phyloP scores from a whole-genome alignment of 805 yeast species.

The Jamesozyma lodderae region DNA sequence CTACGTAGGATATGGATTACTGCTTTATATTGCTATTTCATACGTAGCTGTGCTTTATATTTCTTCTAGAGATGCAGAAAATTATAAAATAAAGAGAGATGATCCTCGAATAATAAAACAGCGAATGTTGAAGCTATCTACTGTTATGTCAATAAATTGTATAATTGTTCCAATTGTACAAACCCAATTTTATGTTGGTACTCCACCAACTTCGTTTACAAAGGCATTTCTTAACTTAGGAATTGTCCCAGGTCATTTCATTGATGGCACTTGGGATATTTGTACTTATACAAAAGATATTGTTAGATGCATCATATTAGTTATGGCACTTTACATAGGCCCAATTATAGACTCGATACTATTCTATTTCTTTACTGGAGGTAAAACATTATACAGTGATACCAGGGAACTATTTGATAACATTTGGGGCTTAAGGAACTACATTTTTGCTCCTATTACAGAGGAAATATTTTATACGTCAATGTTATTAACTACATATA shows the following conservation, averaged over 20 bases:
- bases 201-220: slow-evolving; percentile 4
- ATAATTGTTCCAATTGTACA: slow-evolving; percentile 15
- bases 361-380: slow-evolving; percentile 14
- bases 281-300: slow-evolving; percentile 9
- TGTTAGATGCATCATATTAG: slow-evolving; percentile 9
- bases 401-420: slow-evolving; percentile 13
- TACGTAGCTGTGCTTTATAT: slow-evolving; percentile 23
- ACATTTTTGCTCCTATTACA: slow-evolving; percentile 28
- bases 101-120: slow-evolving; percentile 24
- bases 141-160: slow-evolving; percentile 13
- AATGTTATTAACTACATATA: slow-evolving; percentile 19
- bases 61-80: slow-evolving; percentile 11
- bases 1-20: slow-evolving; percentile 3
- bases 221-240: slow-evolving; percentile 16
- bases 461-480: slow-evolving; percentile 30
- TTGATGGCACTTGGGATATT: slow-evolving; percentile 11
- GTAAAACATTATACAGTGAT: slow-evolving; percentile 8
- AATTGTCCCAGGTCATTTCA: slow-evolving; percentile 18
- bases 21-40: slow-evolving; percentile 20
- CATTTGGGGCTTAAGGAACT: slow-evolving; percentile 29
- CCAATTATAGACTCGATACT: slow-evolving; percentile 18
- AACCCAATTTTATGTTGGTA: not conserved
- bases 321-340: slow-evolving; percentile 20
- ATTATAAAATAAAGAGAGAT: slow-evolving; percentile 23
- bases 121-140: slow-evolving; percentile 17